These are phyloP conservation scores for Entamoeba invadens DNA, from an alignment of 208 protist species.

Conservation along the genomic window DNA sequence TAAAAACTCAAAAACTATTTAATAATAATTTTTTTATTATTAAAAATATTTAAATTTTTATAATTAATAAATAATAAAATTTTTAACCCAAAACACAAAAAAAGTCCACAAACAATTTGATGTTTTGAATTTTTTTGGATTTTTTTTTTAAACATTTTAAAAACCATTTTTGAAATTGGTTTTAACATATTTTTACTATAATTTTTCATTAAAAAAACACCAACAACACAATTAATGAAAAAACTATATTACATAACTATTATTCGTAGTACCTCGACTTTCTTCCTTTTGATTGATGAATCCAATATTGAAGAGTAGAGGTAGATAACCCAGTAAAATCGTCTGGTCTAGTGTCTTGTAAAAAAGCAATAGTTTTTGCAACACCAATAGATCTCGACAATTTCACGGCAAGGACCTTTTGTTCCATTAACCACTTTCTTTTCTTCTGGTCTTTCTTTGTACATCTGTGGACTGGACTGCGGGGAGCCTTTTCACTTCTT, in stretches of 20 bases:
- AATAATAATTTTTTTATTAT: too few relatives aligned
- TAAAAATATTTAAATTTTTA: too few relatives aligned
- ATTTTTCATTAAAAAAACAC: too few relatives aligned
- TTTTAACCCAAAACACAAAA: background rate
- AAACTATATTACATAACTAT: too few relatives aligned
- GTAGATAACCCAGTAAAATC: background rate
- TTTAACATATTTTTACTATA: too few relatives aligned
- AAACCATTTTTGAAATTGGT: too few relatives aligned
- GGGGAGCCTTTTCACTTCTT: background rate
- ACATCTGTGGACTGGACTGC: background rate
- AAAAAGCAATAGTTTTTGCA: background rate
- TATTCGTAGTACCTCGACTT: background rate
- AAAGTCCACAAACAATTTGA: background rate
- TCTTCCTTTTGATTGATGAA: background rate
- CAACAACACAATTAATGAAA: too few relatives aligned
- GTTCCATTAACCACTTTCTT: background rate
- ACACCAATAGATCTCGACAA: background rate
- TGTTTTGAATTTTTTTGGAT: background rate
- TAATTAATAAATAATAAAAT: too few relatives aligned
- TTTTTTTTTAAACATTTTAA: too few relatives aligned
- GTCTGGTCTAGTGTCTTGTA: background rate
- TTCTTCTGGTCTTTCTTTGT: background rate
- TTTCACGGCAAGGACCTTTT: background rate
- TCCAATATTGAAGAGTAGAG: background rate
- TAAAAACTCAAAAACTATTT: too few relatives aligned